Evolutionary conservation across 345 rosid genomes (phyloP).

Genomic region (Citrus trifoliata): DNA sequence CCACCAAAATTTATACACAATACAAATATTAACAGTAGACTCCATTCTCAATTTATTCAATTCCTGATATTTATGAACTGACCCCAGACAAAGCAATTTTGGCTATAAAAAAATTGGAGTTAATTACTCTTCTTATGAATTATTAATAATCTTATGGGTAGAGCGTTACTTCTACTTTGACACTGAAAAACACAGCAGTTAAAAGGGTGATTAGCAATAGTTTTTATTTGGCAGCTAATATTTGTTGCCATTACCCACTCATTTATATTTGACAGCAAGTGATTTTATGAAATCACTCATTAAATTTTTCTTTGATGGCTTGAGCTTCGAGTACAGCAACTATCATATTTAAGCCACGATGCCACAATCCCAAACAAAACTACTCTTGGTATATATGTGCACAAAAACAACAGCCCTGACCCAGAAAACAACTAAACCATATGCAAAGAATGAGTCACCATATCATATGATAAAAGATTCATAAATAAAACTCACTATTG

Average conservation of each 20-base stretch:
- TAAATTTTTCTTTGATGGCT: no score
- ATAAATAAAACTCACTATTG: background rate
- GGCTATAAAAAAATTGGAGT: background rate
- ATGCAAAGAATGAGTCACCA: background rate
- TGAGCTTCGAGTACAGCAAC: no score
- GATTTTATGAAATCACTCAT: no score
- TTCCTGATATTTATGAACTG: background rate
- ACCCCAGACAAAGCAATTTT: background rate
- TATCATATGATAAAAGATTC: background rate
- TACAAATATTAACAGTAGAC: background rate
- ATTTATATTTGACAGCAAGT: no score
- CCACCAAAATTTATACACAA: background rate
- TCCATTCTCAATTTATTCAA: background rate
- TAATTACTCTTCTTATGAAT: background rate
- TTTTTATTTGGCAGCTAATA: no score
- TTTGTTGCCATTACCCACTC: background rate
- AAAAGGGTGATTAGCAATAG: no score
- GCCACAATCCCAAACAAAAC: no score
- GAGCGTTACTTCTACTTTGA: background rate
- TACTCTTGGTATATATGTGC: no score
- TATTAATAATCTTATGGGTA: background rate
- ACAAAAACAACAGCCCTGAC: background rate
- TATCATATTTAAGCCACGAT: no score
- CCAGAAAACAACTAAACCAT: background rate
- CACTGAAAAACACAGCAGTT: background rate